Evolutionary conservation across 2,329 filamentous ascomycete genomes (phyloP), one percentile per base, ranked within the genome.

Genomic region (Xylariomycetidae sp.): DNA sequence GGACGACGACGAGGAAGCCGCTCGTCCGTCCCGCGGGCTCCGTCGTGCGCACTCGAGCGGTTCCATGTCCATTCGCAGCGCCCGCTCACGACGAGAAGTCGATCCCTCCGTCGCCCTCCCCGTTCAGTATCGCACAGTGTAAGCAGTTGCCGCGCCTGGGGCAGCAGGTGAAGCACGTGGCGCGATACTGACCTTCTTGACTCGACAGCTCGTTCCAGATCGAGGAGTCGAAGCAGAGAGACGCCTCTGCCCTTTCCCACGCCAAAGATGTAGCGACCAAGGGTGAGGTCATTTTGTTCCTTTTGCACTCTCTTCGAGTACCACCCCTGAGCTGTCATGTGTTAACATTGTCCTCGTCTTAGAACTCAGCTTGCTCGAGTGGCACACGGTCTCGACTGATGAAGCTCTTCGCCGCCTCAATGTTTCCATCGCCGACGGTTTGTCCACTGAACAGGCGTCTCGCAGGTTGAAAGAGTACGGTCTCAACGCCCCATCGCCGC

Each of bases 331-430:
- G n/a, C 3, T 13, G 27, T 10, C 16, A n/a, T 7, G 7, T 6
- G 8, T 3, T 4, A 23, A 8, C 20, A 23, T 15, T 20, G 27
- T 19, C 14, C 42, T 54, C 25, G 59, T 33, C 30, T 27, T 32
- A 79, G 76, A 80, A 42, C 69, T 82, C 34, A 73, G 70, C 31
- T 67, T 71, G 37, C 66, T 86, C 31, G 77, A 85, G 49, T 85
- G 82, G 79, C 83, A 88, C 54, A 76, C 63, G 1, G 60, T 84
- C 9, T 56, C 74, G 0, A 50, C 68, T 10, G 63, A 74, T 6
- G 76, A 83, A 37, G 62, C 85, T n/a, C 67, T 72, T 37, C 65
- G 67, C 17, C 72, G 79, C 16, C 69, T 85, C 20, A 67, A 69
- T 2, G 75, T 72, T 5, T 79, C 78, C 11, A 52, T 66, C 11